A percentile compares a stretch with the other conserved stretches of the same genome.
phyloP scores from a whole-genome alignment of 768 basidiomycete genomes.

The Tricholoma flavovirens region DNA sequence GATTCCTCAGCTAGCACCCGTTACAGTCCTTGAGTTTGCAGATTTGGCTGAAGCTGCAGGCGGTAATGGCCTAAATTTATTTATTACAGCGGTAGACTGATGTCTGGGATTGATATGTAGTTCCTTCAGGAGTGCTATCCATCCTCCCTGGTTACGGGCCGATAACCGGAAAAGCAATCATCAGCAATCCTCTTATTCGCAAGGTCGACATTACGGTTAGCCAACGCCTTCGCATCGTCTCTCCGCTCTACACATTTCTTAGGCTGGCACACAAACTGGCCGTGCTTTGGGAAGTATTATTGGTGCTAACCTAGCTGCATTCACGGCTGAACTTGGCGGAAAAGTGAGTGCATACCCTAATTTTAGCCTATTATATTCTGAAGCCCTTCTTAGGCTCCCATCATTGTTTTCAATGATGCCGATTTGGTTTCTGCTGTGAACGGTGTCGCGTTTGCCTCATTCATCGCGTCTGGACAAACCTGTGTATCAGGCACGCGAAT shows the following conservation, averaged over 20 bases:
- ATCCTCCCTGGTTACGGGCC: constrained; percentile 70
- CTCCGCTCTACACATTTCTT: neutral
- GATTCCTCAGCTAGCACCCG: constrained; percentile 56
- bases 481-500: constrained; percentile 91
- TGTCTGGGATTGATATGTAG: constrained; percentile 31
- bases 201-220: constrained; percentile 84
- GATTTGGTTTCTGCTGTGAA: constrained; percentile 72
- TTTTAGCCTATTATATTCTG: neutral
- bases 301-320: constrained; percentile 67
- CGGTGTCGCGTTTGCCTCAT: constrained; percentile 77
- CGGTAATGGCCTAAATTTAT: constrained; percentile 30
- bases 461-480: constrained; percentile 85
- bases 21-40: constrained; percentile 75
- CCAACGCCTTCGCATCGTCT: neutral
- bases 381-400: constrained; percentile 52
- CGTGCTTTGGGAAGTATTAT: constrained; percentile 68
- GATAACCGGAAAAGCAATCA: constrained; percentile 58
- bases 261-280: constrained; percentile 80
- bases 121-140: constrained; percentile 71
- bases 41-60: constrained; percentile 60
- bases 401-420: constrained; percentile 75
- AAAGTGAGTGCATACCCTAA: constrained; percentile 45
- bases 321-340: constrained; percentile 82
- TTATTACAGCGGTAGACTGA: neutral
- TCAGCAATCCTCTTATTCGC: constrained; percentile 57